Conservation (phyloP, 306 rosid species). For the Quercus variabilis region DNA sequence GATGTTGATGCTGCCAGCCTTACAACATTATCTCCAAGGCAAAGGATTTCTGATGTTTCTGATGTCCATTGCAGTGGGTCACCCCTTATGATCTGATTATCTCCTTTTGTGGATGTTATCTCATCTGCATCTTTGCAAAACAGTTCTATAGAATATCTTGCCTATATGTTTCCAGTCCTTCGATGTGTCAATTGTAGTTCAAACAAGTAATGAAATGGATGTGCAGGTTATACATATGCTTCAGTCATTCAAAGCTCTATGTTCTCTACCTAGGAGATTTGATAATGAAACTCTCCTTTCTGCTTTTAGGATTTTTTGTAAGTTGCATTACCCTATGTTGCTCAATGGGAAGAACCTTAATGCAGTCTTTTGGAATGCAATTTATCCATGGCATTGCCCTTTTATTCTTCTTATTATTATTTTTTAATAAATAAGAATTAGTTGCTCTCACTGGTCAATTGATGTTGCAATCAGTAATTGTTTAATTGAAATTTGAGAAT, state of each 20-base stretch:
- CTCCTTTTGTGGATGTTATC: background rate
- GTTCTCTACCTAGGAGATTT: background rate
- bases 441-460: background rate
- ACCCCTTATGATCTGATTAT: slow-evolving; percentile 70
- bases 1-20: slow-evolving; percentile 69
- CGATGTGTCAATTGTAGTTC: background rate
- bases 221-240: background rate
- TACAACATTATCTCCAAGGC: slow-evolving; percentile 66
- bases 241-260: background rate
- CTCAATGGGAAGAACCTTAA: background rate
- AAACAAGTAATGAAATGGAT: background rate
- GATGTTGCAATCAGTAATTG: too few species aligned
- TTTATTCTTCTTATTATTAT: too few species aligned
- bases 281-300: background rate
- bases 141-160: background rate
- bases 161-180: background rate
- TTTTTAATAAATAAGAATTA: too few species aligned
- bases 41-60: slow-evolving; percentile 71
- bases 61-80: slow-evolving; percentile 94
- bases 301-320: background rate
- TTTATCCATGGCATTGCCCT: too few species aligned
- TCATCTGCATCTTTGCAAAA: background rate
- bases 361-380: background rate
- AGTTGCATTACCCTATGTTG: background rate
- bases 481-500: too few species aligned